phyloP scores from a whole-genome alignment of 23 red algal genomes.

The Gracilaria domingensis region DNA sequence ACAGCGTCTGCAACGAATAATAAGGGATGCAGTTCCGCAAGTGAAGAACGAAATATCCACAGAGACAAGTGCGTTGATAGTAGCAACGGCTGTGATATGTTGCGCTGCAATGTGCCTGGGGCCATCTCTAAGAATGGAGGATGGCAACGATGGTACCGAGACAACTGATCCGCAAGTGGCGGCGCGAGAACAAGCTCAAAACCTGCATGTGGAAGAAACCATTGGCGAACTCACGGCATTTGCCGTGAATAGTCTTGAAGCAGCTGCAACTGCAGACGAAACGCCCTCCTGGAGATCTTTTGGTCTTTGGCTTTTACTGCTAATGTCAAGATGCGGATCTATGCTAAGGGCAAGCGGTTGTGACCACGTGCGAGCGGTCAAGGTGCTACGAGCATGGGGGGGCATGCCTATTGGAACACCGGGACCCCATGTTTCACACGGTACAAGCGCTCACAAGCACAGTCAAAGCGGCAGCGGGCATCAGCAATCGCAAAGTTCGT shows the following conservation, averaged over 20 bases:
- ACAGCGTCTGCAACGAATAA: slow-evolving; percentile 70
- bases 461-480: slow-evolving; percentile 41
- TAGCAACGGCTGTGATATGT: slow-evolving; percentile 63
- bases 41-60: slow-evolving; percentile 66
- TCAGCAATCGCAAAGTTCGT: slow-evolving; percentile 46
- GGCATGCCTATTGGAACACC: slow-evolving; percentile 58
- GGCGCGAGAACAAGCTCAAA: slow-evolving; percentile 13
- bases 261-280: slow-evolving; percentile 73
- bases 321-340: slow-evolving; percentile 58
- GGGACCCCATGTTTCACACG: slow-evolving; percentile 51
- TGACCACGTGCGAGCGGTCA: slow-evolving; percentile 58
- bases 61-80: slow-evolving; percentile 55
- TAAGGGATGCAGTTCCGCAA: slow-evolving; percentile 72
- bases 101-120: slow-evolving; percentile 58
- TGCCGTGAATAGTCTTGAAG: slow-evolving; percentile 61
- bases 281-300: slow-evolving; percentile 69
- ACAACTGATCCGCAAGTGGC: slow-evolving; percentile 35
- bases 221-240: slow-evolving; percentile 59
- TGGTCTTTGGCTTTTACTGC: slow-evolving; percentile 73
- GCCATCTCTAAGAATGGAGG: slow-evolving; percentile 52
- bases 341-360: slow-evolving; percentile 74
- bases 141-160: slow-evolving; percentile 64
- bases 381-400: slow-evolving; percentile 66
- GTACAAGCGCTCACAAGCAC: slow-evolving; percentile 29
- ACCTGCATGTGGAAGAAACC: slow-evolving; percentile 64